Evolutionary conservation across 306 rosid species (phyloP).

Genomic region (Hippophae tibetana): DNA sequence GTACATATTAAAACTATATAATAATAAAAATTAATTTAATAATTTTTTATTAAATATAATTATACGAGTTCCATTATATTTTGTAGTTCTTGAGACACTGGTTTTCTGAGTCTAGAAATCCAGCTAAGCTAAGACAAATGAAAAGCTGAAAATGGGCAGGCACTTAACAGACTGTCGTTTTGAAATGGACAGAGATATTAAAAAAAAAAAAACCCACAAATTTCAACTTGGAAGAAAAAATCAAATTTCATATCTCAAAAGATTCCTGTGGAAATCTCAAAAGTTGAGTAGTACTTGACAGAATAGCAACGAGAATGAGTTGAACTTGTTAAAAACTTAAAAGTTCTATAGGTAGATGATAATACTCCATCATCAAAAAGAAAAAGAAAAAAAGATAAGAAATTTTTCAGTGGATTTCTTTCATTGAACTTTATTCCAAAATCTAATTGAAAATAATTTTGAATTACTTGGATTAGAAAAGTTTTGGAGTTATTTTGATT

Average conservation of each 20-base stretch:
- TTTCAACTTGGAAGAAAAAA: conserved; percentile 22
- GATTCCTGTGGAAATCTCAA: conserved; percentile 44
- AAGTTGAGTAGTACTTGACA: conserved; percentile 18
- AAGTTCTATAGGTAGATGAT: conserved; percentile 11
- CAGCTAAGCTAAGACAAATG: conserved; percentile 31
- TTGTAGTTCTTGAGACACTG: neutral
- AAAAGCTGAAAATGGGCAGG: conserved; percentile 30
- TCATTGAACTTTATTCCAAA: neutral
- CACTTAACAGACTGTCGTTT: conserved; percentile 38
- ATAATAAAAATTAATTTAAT: neutral
- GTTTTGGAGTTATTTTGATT: conserved; percentile 16
- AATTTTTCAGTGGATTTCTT: neutral
- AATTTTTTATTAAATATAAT: neutral
- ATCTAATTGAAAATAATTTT: neutral
- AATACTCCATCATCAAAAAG: neutral
- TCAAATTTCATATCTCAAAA: conserved; percentile 45
- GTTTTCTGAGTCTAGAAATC: conserved; percentile 19
- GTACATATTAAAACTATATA: too few relatives aligned
- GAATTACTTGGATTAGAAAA: conserved; percentile 19
- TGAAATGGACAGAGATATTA: conserved; percentile 35
- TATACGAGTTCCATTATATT: too few relatives aligned
- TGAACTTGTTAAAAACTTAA: neutral
- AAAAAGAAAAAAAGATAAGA: neutral
- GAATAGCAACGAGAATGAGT: conserved; percentile 16
- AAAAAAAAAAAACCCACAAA: conserved; percentile 15